Evolutionary conservation across 169 alveolate genomes (phyloP), one percentile per base, ranked within the genome.

Genomic region (Plasmodium ovale): DNA sequence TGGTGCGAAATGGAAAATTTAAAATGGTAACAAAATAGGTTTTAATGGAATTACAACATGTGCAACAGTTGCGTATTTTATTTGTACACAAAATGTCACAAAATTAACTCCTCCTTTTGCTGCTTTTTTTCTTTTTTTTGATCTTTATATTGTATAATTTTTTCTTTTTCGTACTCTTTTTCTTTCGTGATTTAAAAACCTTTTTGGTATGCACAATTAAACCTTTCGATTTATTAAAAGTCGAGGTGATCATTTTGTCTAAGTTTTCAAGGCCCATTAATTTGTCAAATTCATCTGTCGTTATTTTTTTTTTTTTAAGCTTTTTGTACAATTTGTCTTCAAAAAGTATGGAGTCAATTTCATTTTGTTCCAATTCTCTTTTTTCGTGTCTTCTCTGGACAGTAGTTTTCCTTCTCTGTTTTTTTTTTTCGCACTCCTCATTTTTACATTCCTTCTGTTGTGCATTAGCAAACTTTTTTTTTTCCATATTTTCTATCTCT

Each of bases 351-450:
- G 74, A 59, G 16, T 77, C 88, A 39, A 77, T 77, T 77, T 77
- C 88, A 42, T 77, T 62, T 77, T 77, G 62, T 25, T 77, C 88
- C 68, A 77, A 29, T 35, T 77, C 77, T 53, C 88, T 60, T 62
- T 77, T 47, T 77, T 77, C 88, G n/a, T 47, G 88, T 77, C 62
- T 77, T 60, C 42, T 77, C 37, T 77, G 88, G 10, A 77, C 88
- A 60, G 47, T 77, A 31, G 88, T 77, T 77, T 77, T 77, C 62
- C 77, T 44, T 47, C 47, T 69, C 16, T 77, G 60, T 44, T 77
- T 60, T 31, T 60, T 62, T 77, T 77, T 70, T 12, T 49, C 47
- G 2, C 6, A 0, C 16, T 47, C 25, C 3, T 5, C 56, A n/a
- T 47, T 47, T 47, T 47, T 47, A 14, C 12, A 47, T 0, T 2